Evolutionary conservation across 192 early-diverging fungal species (phyloP).

Genomic region (Thoreauomyces humboldtii): DNA sequence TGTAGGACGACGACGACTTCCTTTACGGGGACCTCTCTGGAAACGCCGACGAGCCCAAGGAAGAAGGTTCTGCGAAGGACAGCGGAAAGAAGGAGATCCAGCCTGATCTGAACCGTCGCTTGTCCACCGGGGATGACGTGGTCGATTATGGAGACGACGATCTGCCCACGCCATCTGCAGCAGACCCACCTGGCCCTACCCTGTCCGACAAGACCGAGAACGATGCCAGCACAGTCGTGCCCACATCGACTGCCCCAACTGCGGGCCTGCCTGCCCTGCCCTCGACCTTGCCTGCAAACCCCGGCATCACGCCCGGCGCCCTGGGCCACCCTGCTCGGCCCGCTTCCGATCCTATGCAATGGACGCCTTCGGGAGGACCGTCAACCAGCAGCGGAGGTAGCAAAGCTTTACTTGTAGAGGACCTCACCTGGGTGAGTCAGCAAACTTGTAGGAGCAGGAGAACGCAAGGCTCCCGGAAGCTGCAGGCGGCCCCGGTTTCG

Average conservation of each 20-base stretch:
- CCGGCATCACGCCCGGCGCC: background rate
- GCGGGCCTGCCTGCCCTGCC: background rate
- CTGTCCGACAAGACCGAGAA: background rate
- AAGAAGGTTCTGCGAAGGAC: background rate
- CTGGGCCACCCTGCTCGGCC: background rate
- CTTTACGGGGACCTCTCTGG: constrained; percentile 19
- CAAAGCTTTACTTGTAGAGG: constrained; percentile 18
- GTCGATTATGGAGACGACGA: constrained; percentile 26
- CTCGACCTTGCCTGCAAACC: background rate
- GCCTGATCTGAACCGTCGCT: background rate
- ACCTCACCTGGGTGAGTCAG: constrained; percentile 32
- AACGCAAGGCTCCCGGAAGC: background rate
- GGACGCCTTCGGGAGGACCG: background rate
- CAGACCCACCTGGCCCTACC: background rate
- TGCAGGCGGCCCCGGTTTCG: no score
- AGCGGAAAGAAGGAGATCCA: background rate
- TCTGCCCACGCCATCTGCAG: background rate
- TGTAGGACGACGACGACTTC: constrained; percentile 18
- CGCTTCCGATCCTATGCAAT: background rate
- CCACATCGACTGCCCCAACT: background rate
- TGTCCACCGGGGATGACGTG: constrained; percentile 6
- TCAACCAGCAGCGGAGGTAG: constrained; percentile 3
- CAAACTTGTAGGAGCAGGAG: background rate
- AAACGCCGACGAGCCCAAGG: background rate
- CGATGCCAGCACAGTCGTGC: background rate